Evolutionary conservation across 75 land plant species (phyloP), one percentile per base, ranked within the genome.

Genomic region (Pinus albicaulis): DNA sequence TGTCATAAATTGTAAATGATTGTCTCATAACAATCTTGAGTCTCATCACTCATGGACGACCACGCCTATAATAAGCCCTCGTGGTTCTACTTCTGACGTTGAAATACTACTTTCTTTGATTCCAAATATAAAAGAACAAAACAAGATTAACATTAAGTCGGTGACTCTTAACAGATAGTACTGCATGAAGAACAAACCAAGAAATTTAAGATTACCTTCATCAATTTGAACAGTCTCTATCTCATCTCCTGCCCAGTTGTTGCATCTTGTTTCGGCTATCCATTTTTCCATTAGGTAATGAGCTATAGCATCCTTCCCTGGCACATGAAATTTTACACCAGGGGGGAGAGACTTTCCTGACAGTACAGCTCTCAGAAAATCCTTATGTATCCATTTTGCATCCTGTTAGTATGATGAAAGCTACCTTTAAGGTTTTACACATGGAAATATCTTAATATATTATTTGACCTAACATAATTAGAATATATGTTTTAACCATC

Each of bases 251-350:
- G 66, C 79, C 87, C 87, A 85, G 19, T 57, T 28, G 16, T 15
- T 36, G 23, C 68, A 62, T 41, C 55, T 79, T 31, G 63, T 55
- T 61, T 53, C 74, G 25, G 12, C 55, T 31, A 72, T 75, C 87
- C 87, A 85, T n/a, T 48, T 63, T 44, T 79, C 62, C 86, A 85
- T 74, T 25, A 85, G 81, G 55, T 58, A 34, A 63, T 82, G 48
- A 61, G 87, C 87, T 79, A 85, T 83, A 17, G 87, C 87, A 85
- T 85, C 76, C 14, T 76, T 83, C 16, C 87, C 87, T 48, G 87
- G 87, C 59, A 85, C 76, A 64, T 74, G 72, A 66, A 85, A 83
- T 4, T 38, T 59, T 19, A 57, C 61, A 20, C 80, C 70, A 72
- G 60, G 58, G 28, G 86, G 76, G 41, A 38, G 71, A 68, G 41